Base-by-base conservation (phyloP, 441 rosid genomes). In the Eruca vesicaria region DNA sequence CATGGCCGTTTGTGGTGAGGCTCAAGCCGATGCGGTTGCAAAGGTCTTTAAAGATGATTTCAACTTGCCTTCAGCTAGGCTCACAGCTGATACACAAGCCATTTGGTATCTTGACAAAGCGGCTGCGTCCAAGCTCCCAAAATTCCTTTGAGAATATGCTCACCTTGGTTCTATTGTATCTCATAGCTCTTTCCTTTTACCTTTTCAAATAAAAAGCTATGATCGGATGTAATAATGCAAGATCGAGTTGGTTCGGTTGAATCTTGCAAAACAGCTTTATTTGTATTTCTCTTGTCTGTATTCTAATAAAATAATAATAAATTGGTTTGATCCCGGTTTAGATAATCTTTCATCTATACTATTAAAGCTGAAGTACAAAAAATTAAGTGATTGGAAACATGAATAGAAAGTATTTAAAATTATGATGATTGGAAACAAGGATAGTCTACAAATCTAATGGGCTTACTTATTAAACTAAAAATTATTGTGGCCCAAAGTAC, bases 81-180 rank as follows among this genome's bases (percentile, higher is more conserved):
- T 90, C 60, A 82, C 86, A 1, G 88, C 97, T 1, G 93, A 90
- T 66, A 82, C 69, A 53, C 88, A 92, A 74, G 73, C 85, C 11
- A 73, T 86, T 56, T 94, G 97, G 97, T 87, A 83, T 81, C 73
- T 92, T 60, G 97, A 94, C 89, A 80, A 90, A 76, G 86, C 63
- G 1, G 92, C 97, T 0, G 97, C 97, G n/a, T 90, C 93, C 1
- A 85, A 87, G 81, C 82, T 89, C 41, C 59, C 61, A 3, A 26
- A 66, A 5, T 7, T 10, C 6, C 58, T 11, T 26, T 32, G 36
- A 71, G 16, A 32, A 26, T 28, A 0, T 9, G 28, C 7, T 58
- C 14, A 21, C 26, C 15, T 35, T 1, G 10, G 58, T 9, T 19
- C 21, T 16, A 4, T 48, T 50, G 19, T 63, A 29, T 38, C 14